Evolutionary conservation across 148 eudicot species (phyloP).

Genomic region (Amaranthus hypochondriacus): DNA sequence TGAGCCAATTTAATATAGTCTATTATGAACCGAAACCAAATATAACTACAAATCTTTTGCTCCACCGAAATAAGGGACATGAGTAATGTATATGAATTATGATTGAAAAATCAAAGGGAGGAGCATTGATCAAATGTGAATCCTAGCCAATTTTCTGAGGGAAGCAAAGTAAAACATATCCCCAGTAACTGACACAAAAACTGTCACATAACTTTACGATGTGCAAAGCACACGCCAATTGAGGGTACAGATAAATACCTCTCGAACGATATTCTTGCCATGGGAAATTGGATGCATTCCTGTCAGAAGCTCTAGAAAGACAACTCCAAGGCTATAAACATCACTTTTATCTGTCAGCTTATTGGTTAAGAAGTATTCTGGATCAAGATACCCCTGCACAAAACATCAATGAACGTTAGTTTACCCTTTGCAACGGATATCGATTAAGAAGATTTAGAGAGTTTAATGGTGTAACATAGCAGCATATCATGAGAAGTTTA

Average conservation of each 20-base stretch:
- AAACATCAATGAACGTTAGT: slow-evolving; percentile 1
- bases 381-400: slow-evolving; percentile 74
- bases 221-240: not conserved
- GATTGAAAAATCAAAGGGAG: not conserved
- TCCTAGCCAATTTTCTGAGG: not conserved
- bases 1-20: too few relatives aligned
- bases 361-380: slow-evolving; percentile 70
- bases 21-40: too few relatives aligned
- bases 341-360: slow-evolving; percentile 76
- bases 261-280: slow-evolving; percentile 67
- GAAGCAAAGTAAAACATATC: not conserved
- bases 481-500: not conserved
- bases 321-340: slow-evolving; percentile 77
- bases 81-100: too few relatives aligned
- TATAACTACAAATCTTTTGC: too few relatives aligned
- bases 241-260: slow-evolving; percentile 33
- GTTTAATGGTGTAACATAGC: not conserved
- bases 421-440: not conserved
- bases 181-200: not conserved
- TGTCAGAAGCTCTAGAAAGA: slow-evolving; percentile 62
- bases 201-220: not conserved
- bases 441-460: too few relatives aligned
- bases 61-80: too few relatives aligned
- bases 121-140: not conserved
- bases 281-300: slow-evolving; percentile 67